Evolutionary conservation across 768 basidiomycete genomes (phyloP).

Genomic region (Rhodotorula kratochvilovae): DNA sequence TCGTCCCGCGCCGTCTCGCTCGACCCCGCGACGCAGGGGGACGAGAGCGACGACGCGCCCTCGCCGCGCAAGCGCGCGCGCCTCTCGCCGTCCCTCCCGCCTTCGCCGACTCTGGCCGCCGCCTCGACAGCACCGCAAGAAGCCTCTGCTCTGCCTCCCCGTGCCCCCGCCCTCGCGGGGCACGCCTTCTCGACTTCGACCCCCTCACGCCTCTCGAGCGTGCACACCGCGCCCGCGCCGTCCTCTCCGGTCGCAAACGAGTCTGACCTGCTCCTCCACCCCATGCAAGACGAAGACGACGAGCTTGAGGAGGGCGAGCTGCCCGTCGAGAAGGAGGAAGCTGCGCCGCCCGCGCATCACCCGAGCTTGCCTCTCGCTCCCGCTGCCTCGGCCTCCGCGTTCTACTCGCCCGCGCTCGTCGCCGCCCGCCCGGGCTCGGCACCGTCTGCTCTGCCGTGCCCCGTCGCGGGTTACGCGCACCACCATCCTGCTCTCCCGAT

Average conservation of each 20-base stretch:
- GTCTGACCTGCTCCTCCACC: not conserved
- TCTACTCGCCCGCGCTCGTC: no score
- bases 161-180: not conserved
- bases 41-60: not conserved
- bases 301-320: conserved; percentile 28
- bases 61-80: not conserved
- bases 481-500: no score
- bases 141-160: not conserved
- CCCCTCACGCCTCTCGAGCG: not conserved
- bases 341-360: no score
- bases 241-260: not conserved
- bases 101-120: not conserved
- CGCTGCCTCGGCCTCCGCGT: no score
- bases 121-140: not conserved
- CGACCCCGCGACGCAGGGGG: not conserved
- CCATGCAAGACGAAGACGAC: not conserved
- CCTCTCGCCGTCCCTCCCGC: not conserved
- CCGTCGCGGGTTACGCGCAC: no score
- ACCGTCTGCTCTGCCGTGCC: not conserved
- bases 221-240: not conserved
- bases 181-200: not conserved
- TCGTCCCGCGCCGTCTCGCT: not conserved
- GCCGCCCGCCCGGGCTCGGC: no score
- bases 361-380: not conserved
- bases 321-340: not conserved